phyloP scores from a whole-genome alignment of 371 early-diverging fungal species.

The Rhizopus stolonifer region DNA sequence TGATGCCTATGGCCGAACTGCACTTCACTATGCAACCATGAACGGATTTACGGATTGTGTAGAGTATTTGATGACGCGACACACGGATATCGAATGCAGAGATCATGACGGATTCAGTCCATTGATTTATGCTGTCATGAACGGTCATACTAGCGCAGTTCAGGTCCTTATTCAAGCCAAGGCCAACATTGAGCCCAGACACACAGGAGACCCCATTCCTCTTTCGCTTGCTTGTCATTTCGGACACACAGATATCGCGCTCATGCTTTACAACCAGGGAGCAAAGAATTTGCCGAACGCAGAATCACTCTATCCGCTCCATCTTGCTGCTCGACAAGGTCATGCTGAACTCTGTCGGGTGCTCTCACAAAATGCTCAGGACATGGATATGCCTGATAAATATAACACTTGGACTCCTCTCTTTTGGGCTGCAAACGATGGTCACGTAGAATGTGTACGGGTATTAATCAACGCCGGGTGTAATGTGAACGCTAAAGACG shows the following conservation, averaged over 20 bases:
- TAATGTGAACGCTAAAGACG: constrained; percentile 76
- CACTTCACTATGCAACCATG: constrained; percentile 92
- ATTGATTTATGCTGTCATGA: constrained; percentile 81
- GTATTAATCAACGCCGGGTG: constrained; percentile 83
- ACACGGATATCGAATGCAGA: constrained; percentile 60
- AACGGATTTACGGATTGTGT: constrained; percentile 78
- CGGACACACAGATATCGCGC: constrained; percentile 85
- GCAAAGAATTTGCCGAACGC: constrained; percentile 65
- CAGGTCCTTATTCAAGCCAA: constrained; percentile 66
- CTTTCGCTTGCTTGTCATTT: constrained; percentile 86
- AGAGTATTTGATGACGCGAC: constrained; percentile 59
- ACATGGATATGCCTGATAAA: constrained; percentile 81
- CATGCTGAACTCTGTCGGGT: constrained; percentile 71
- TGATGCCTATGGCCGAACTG: constrained; percentile 88
- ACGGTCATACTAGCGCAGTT: constrained; percentile 77
- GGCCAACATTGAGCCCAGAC: constrained; percentile 67
- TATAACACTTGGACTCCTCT: constrained; percentile 95
- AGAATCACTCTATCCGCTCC: constrained; percentile 84
- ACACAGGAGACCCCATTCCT: constrained; percentile 65
- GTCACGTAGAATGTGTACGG: constrained; percentile 79
- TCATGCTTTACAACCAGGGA: constrained; percentile 73
- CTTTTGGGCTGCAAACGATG: constrained; percentile 93
- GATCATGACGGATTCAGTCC: constrained; percentile 92
- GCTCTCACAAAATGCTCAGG: constrained; percentile 68
- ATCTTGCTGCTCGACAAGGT: constrained; percentile 87